Evolutionary conservation across 2,329 filamentous ascomycete species (phyloP).

Genomic region (Aspergillus sergii): DNA sequence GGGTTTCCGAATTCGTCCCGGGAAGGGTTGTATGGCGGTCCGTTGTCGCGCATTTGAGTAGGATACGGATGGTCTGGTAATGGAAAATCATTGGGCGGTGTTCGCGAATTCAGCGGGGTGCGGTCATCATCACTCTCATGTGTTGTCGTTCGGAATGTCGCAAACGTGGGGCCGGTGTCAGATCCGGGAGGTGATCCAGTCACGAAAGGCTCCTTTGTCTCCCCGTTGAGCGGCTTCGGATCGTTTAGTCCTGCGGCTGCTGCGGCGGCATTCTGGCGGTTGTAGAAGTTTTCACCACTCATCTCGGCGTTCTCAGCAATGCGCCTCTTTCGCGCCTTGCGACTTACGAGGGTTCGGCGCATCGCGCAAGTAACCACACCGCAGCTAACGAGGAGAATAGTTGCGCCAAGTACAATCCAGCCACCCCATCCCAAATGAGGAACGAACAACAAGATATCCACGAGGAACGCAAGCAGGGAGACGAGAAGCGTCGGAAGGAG

Average conservation of each 20-base stretch:
- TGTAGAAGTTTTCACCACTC: constrained; percentile 92
- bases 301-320: constrained; percentile 96
- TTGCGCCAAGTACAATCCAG: constrained; percentile 88
- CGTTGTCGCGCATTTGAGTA: constrained; percentile 30
- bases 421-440: constrained; percentile 93
- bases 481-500: constrained; percentile 82
- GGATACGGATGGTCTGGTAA: constrained; percentile 32
- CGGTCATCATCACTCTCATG: constrained; percentile 45
- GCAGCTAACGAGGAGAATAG: constrained; percentile 78
- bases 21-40: constrained; percentile 34
- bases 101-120: constrained; percentile 40
- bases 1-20: constrained; percentile 46
- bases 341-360: constrained; percentile 85
- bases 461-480: constrained; percentile 82
- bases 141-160: constrained; percentile 40
- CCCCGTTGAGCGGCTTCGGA: constrained; percentile 41
- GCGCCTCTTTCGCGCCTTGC: constrained; percentile 88
- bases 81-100: constrained; percentile 31
- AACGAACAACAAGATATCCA: constrained; percentile 92
- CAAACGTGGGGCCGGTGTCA: constrained; percentile 53
- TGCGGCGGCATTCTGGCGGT: constrained; percentile 53
- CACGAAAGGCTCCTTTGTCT: constrained; percentile 61
- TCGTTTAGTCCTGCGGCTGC: constrained; percentile 27
- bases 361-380: constrained; percentile 90
- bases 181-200: constrained; percentile 57